Percentiles rank a stretch among this genome's conserved stretches.
Evolutionary conservation across 305 asterid species (phyloP).

Genomic region (Caryopteris hybrid): DNA sequence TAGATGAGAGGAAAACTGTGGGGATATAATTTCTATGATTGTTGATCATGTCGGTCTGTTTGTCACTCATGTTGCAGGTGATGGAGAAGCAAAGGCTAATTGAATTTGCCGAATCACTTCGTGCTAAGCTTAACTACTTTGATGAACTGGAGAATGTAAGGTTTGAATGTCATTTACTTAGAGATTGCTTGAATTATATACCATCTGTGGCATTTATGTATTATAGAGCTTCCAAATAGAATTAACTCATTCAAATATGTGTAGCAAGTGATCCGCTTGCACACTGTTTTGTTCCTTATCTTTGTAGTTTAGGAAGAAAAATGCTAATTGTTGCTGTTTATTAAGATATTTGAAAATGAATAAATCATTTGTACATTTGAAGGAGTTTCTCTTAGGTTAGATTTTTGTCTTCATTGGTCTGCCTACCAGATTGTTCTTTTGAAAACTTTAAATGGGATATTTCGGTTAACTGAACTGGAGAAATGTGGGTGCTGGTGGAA

Average conservation of each 20-base stretch:
- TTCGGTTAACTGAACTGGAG: background rate
- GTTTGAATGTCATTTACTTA: constrained; percentile 33
- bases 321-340: too few species aligned
- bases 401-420: background rate
- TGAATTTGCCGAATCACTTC: constrained; percentile 97
- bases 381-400: background rate
- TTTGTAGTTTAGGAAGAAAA: background rate
- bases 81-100: constrained; percentile 91
- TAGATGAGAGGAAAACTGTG: background rate
- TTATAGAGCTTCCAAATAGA: background rate
- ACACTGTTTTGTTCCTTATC: background rate
- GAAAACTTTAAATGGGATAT: background rate
- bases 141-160: constrained; percentile 99
- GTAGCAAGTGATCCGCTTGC: constrained; percentile 2
- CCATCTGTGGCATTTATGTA: constrained; percentile 9
- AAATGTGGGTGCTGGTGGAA: too few species aligned
- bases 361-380: background rate
- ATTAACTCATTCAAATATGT: background rate
- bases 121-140: constrained; percentile 89
- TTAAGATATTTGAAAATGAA: too few species aligned
- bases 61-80: constrained; percentile 58
- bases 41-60: constrained; percentile 20
- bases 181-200: constrained; percentile 8
- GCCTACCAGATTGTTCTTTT: background rate
- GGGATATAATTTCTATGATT: constrained; percentile 1